Evolutionary conservation across 306 rosid species (phyloP), one percentile per base, ranked within the genome.

Genomic region (Alnus rubra): DNA sequence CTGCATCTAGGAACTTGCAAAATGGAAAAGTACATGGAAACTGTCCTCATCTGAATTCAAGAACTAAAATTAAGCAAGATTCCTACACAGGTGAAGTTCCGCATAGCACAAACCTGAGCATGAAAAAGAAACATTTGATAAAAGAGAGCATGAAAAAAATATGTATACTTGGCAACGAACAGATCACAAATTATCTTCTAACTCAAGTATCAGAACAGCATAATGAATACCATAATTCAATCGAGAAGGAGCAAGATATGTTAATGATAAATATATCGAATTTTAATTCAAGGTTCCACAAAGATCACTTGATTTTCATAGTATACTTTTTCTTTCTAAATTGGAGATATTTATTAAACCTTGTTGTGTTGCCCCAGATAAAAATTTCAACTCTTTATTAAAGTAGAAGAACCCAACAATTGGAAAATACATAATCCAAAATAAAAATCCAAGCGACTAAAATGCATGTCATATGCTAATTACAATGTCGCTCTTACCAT

Each of bases 1-100:
- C 94, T 79, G 72, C 81, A 91, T 83, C 91, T 90, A 37, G 98
- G 96, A 69, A 85, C 80, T 83, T 86, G 92, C 56, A 88, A 81
- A 73, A 91, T 79, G 30, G 96, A 95, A 83, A 88, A 84, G 78
- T 84, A 81, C 93, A 86, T 87, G 65, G 94, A 74, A 75, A 74
- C 86, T 54, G 91, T 82, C 86, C 75, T 90, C 93, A 95, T 90
- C 88, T 82, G 79, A 85, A 82, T 78, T 68, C 73, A 85, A 74
- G 49, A 79, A 76, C 19, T 23, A 71, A 54, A 67, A 39, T 70
- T 49, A 71, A 48, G 64, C 42, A 69, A 70, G 58, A 49, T 72
- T 82, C 55, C 62, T 75, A 13, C 71, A 39, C 3, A 73, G 74
- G 76, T 71, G 75, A 71, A 86, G 49, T 73, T 69, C 72, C 55